Evolutionary conservation across 2,329 filamentous ascomycete species (phyloP).

Genomic region (Hypomyces rosellus): DNA sequence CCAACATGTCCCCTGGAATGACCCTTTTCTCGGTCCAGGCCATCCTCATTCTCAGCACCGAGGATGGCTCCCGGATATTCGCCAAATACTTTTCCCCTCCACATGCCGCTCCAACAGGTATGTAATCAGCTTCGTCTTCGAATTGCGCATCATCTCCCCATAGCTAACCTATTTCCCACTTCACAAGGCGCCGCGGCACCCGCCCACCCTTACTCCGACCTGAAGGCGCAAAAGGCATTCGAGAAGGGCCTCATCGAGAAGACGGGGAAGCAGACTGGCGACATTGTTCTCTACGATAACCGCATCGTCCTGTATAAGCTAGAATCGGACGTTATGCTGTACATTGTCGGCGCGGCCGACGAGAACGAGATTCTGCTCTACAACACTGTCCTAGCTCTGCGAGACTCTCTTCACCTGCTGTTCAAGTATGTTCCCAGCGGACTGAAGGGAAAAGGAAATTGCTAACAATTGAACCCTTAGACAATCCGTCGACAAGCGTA

Average conservation of each 20-base stretch:
- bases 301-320: conserved; percentile 95
- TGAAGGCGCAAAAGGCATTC: conserved; percentile 93
- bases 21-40: conserved; percentile 72
- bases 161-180: conserved; percentile 25
- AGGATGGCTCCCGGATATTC: conserved; percentile 87
- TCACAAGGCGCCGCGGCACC: conserved; percentile 37
- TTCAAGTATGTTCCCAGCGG: conserved; percentile 63
- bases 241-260: conserved; percentile 95
- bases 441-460: neutral
- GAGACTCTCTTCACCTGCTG: conserved; percentile 83
- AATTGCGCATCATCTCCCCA: conserved; percentile 18
- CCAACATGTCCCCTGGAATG: conserved; percentile 64
- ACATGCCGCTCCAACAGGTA: conserved; percentile 38
- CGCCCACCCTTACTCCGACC: conserved; percentile 72
- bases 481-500: conserved; percentile 94
- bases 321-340: conserved; percentile 94
- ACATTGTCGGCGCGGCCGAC: conserved; percentile 82
- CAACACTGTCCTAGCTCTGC: conserved; percentile 84
- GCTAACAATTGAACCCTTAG: conserved; percentile 37
- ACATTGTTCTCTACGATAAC: conserved; percentile 97
- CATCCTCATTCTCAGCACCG: conserved; percentile 70
- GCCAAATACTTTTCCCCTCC: conserved; percentile 81
- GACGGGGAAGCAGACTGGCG: conserved; percentile 89
- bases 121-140: neutral
- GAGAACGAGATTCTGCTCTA: conserved; percentile 98